A percentile compares a stretch with the other conserved stretches of the same genome.
These are phyloP conservation scores for Termitomyces sp. DNA, from an alignment of 768 basidiomycete species.

Conservation along the genomic window DNA sequence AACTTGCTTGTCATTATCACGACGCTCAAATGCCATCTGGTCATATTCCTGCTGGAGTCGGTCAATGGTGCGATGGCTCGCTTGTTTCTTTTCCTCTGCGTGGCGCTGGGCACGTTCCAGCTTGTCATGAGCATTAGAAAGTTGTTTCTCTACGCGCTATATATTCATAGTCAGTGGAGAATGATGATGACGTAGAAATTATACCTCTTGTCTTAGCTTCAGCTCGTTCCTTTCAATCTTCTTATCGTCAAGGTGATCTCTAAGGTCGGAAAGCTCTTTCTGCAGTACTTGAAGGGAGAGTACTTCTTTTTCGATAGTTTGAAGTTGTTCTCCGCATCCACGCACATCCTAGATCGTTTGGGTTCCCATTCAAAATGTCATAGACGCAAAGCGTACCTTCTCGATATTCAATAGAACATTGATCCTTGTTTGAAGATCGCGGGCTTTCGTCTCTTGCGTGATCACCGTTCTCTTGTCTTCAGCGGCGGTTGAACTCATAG, in stretches of 20 bases:
- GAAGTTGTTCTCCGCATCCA: slow-evolving; percentile 69
- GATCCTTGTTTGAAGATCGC: slow-evolving; percentile 74
- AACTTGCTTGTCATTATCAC: slow-evolving; percentile 73
- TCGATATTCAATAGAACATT: slow-evolving; percentile 68
- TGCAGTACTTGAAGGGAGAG: slow-evolving; percentile 55
- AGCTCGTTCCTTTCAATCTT: slow-evolving; percentile 71
- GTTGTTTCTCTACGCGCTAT: slow-evolving; percentile 78
- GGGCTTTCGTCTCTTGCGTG: slow-evolving; percentile 63
- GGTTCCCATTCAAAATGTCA: neutral
- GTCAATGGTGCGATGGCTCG: slow-evolving; percentile 71
- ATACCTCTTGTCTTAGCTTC: slow-evolving; percentile 60
- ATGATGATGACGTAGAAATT: slow-evolving; percentile 1
- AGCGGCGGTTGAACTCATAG: slow-evolving; percentile 62
- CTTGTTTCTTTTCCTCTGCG: slow-evolving; percentile 71
- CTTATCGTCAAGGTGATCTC: slow-evolving; percentile 65
- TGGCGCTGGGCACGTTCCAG: slow-evolving; percentile 73
- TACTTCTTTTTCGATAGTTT: slow-evolving; percentile 65
- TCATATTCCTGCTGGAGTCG: slow-evolving; percentile 75
- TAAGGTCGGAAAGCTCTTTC: slow-evolving; percentile 63
- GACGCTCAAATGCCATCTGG: slow-evolving; percentile 68
- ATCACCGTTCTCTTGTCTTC: slow-evolving; percentile 68
- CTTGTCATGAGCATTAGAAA: slow-evolving; percentile 78
- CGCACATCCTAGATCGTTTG: slow-evolving; percentile 54
- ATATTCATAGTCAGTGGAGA: neutral
- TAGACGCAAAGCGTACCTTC: slow-evolving; percentile 41